A percentile compares a stretch with the other conserved stretches of the same genome.
These are phyloP conservation scores for Apiospora phragmitis DNA, from an alignment of 2,329 filamentous ascomycete species.

Conservation along the genomic window DNA sequence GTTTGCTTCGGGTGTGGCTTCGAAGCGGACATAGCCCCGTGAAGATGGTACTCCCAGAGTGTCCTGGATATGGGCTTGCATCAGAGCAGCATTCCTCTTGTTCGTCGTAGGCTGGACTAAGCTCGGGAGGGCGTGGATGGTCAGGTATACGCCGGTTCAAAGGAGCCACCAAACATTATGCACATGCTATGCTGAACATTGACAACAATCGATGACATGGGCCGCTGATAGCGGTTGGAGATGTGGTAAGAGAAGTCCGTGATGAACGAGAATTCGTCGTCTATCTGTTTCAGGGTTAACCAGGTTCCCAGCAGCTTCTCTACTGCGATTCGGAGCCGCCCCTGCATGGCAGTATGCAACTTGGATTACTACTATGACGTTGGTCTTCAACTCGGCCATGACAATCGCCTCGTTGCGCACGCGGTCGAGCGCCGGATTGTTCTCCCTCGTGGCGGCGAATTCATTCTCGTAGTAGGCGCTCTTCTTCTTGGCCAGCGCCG, in stretches of 20 bases:
- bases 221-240: conserved; percentile 72
- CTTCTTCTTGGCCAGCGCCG: conserved; percentile 35
- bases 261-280: conserved; percentile 74
- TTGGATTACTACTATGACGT: conserved; percentile 56
- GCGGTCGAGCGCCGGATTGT: conserved; percentile 42
- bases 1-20: conserved; percentile 69
- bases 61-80: conserved; percentile 75
- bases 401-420: conserved; percentile 58
- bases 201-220: conserved; percentile 72
- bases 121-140: conserved; percentile 67
- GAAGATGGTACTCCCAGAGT: conserved; percentile 64
- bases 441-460: conserved; percentile 36
- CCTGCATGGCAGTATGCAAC: neutral
- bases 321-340: neutral
- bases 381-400: conserved; percentile 64
- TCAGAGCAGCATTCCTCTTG: conserved; percentile 74
- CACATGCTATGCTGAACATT: conserved; percentile 74
- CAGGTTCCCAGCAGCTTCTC: too few relatives aligned
- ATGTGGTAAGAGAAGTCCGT: conserved; percentile 73
- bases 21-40: conserved; percentile 73
- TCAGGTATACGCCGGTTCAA: conserved; percentile 80
- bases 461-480: conserved; percentile 49
- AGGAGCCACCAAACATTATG: conserved; percentile 72
- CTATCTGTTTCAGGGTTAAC: conserved; percentile 50
- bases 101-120: conserved; percentile 75